A percentile compares a stretch with the other conserved stretches of the same genome.
Conservation (phyloP, 2,329 filamentous ascomycete genomes). For the Colletotrichum chlorophyti region DNA sequence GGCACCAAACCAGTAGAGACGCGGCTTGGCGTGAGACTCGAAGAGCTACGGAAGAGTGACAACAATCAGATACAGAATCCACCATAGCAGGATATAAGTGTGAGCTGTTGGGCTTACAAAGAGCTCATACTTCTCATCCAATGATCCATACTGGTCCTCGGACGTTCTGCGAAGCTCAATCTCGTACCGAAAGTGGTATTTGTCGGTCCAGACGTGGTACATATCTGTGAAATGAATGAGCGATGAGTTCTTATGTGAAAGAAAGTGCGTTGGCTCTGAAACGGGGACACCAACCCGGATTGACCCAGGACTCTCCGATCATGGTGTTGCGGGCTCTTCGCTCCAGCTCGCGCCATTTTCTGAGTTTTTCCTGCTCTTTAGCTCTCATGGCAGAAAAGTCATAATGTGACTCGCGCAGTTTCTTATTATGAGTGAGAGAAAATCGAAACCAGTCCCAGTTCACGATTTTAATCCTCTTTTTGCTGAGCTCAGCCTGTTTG, state of each 20-base stretch:
- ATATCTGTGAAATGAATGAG: conserved; percentile 51
- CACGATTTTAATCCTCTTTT: conserved; percentile 48
- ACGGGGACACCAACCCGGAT: conserved; percentile 52
- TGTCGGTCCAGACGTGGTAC: conserved; percentile 71
- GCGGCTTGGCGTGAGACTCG: conserved; percentile 66
- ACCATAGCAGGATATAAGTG: not conserved
- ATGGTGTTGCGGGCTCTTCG: conserved; percentile 42
- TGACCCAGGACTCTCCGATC: conserved; percentile 50
- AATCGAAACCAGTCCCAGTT: conserved; percentile 61
- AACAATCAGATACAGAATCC: not conserved
- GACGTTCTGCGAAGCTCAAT: conserved; percentile 52
- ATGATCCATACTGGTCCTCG: conserved; percentile 15
- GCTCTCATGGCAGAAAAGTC: conserved; percentile 39
- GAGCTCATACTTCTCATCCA: conserved; percentile 51
- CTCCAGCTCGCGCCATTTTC: conserved; percentile 42
- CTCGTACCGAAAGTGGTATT: conserved; percentile 67
- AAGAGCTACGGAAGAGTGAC: conserved; percentile 60
- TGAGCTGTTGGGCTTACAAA: conserved; percentile 54
- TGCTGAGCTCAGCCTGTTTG: conserved; percentile 42
- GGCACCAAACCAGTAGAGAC: conserved; percentile 66
- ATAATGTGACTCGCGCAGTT: conserved; percentile 46
- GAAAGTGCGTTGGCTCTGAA: not conserved
- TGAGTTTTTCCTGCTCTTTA: conserved; percentile 39
- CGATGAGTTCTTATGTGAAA: not conserved
- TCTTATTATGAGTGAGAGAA: conserved; percentile 40